Conservation (phyloP, 2,329 filamentous ascomycete genomes). For the Phaeosphaeria sp. region DNA sequence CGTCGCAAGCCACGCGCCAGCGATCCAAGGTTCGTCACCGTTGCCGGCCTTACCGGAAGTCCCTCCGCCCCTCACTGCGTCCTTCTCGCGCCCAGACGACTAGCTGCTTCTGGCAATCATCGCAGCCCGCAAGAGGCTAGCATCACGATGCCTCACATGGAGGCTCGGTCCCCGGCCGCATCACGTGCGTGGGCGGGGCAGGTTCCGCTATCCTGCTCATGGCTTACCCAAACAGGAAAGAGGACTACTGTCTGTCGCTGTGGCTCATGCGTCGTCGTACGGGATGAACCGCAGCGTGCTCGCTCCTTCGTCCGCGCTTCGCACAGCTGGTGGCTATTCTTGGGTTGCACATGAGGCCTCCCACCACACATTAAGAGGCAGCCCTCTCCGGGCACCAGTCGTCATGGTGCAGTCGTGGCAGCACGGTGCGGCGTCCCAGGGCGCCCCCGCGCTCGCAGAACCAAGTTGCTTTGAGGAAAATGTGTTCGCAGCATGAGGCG, state of each 20-base stretch:
- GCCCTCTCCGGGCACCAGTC: neutral
- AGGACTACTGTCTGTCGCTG: neutral
- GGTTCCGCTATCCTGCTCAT: neutral
- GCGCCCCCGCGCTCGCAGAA: neutral
- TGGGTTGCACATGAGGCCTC: neutral
- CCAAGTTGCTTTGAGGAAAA: neutral
- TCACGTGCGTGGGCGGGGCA: neutral
- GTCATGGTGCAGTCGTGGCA: neutral
- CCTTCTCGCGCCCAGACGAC: neutral
- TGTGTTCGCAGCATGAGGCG: neutral
- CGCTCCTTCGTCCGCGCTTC: conserved; percentile 3
- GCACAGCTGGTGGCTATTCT: neutral
- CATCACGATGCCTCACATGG: neutral
- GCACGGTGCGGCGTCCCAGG: neutral
- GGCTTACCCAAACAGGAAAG: neutral
- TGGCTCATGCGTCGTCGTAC: neutral
- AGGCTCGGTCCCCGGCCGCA: neutral
- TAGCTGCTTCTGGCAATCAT: neutral
- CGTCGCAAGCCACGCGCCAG: neutral
- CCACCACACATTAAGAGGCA: neutral
- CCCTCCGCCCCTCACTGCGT: neutral
- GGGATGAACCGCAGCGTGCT: conserved; percentile 5
- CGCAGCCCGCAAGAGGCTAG: neutral
- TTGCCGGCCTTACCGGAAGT: neutral
- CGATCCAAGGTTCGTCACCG: neutral